Evolutionary conservation across 2,329 filamentous ascomycete species (phyloP).

Genomic region (Paracoccidioides lutzii): DNA sequence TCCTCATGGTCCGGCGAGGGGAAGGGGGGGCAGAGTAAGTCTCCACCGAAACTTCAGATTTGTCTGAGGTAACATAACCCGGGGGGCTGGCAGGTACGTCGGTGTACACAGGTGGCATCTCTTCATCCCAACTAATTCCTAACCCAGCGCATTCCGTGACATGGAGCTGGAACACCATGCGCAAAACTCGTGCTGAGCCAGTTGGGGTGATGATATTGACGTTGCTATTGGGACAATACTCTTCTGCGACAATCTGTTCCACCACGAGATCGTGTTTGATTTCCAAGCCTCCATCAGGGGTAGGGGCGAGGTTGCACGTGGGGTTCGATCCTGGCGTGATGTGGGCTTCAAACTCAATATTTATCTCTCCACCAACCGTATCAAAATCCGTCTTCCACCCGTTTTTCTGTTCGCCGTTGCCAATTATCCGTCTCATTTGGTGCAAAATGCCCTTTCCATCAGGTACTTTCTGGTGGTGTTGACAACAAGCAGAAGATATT

Average conservation of each 20-base stretch:
- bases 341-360: constrained; percentile 61
- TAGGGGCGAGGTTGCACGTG: constrained; percentile 58
- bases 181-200: constrained; percentile 75
- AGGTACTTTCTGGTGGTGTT: constrained; percentile 55
- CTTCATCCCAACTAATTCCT: constrained; percentile 93
- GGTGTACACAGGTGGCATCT: constrained; percentile 85
- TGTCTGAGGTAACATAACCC: constrained; percentile 41
- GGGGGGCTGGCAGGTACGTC: constrained; percentile 83
- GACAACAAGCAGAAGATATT: constrained; percentile 64
- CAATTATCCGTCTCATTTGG: constrained; percentile 63
- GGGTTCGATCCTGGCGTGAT: constrained; percentile 51
- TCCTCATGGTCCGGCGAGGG: constrained; percentile 33
- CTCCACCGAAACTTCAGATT: constrained; percentile 29
- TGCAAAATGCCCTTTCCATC: constrained; percentile 60
- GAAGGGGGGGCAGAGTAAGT: constrained; percentile 34
- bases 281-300: constrained; percentile 56
- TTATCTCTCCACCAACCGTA: constrained; percentile 57
- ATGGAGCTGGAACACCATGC: constrained; percentile 77
- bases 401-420: constrained; percentile 64
- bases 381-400: constrained; percentile 82
- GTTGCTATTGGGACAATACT: constrained; percentile 60
- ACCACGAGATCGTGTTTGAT: constrained; percentile 77
- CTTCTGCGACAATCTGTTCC: constrained; percentile 88
- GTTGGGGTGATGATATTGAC: constrained; percentile 69
- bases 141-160: constrained; percentile 75